Conservation (phyloP, 2,329 filamentous ascomycete genomes). For the Zasmidium cellare region DNA sequence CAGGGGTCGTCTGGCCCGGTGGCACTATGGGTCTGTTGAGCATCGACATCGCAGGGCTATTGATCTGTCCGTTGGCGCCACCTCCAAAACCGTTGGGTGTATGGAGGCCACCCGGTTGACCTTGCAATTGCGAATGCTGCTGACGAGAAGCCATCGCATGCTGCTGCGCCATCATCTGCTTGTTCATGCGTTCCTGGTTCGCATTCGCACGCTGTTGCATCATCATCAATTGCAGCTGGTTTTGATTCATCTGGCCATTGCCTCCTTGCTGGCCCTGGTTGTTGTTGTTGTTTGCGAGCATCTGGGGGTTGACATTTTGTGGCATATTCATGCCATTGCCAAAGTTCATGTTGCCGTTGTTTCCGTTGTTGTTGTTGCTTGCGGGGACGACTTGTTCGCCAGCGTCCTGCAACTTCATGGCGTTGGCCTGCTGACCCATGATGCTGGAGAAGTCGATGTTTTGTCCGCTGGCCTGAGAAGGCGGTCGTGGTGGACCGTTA, state of each 20-base stretch:
- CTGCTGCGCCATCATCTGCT: slow-evolving; percentile 35
- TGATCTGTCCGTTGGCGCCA: slow-evolving; percentile 24
- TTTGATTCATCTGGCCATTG: slow-evolving; percentile 18
- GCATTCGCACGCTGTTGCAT: slow-evolving; percentile 35
- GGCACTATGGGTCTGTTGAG: slow-evolving; percentile 50
- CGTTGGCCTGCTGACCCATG: slow-evolving; percentile 61
- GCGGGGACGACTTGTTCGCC: slow-evolving; percentile 65
- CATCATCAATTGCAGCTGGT: slow-evolving; percentile 43
- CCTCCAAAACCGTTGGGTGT: slow-evolving; percentile 40
- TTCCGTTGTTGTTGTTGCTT: slow-evolving; percentile 52
- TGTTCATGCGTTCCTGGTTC: slow-evolving; percentile 43
- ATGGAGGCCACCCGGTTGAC: slow-evolving; percentile 49
- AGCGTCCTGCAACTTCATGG: slow-evolving; percentile 60
- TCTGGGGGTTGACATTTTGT: slow-evolving; percentile 33
- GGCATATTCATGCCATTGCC: slow-evolving; percentile 15
- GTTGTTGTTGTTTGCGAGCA: slow-evolving; percentile 35
- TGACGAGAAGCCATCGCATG: slow-evolving; percentile 48
- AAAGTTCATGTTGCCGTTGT: slow-evolving; percentile 26
- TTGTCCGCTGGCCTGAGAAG: slow-evolving; percentile 35
- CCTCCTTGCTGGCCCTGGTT: slow-evolving; percentile 21
- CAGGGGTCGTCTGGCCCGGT: slow-evolving; percentile 40
- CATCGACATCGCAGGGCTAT: slow-evolving; percentile 50
- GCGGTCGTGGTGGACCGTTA: slow-evolving; percentile 34
- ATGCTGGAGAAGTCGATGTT: slow-evolving; percentile 55
- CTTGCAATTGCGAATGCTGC: slow-evolving; percentile 42